Evolutionary conservation across 2,329 filamentous ascomycete species (phyloP), one percentile per base, ranked within the genome.

Genomic region (Stemphylium beticola): DNA sequence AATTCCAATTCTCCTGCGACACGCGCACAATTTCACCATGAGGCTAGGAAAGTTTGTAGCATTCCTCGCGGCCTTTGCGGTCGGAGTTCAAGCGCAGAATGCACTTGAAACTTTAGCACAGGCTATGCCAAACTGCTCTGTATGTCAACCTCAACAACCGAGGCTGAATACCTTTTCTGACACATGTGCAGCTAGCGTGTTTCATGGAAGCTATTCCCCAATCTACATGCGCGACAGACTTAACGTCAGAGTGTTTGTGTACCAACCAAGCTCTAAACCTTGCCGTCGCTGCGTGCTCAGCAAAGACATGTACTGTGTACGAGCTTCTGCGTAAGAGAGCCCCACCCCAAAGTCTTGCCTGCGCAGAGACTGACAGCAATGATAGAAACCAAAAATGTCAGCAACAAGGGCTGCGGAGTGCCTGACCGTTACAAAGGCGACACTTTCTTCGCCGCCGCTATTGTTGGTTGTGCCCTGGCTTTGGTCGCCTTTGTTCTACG

Each of bases 211-310:
- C 64, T 2, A 54, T 76, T 17, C 62, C 71, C 4, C 60, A 68
- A 55, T 79, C 77, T 1, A 58, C 57, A 9, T 80, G 78, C 53
- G 61, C 70, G 4, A 55, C 67, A 1, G 75, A 77, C 4, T 67
- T 79, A 49, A 67, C 71, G 39, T 64, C 66, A 15, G 49, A 50
- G 26, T 81, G 78, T 52, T 66, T 79, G 18, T 81, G 78, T 57
- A 71, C 62, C 1, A 69, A 78, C 55, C 49, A 50, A 1, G 57
- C 64, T 2, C 66, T 79, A 24, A 73, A 71, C 18, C 57, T 53
- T 0, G 57, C 65, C 18, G 64, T 78, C 4, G 66, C 68, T 8
- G 33, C 58, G 12, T 80, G 78, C 34, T 71, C 79, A 4, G 14
- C 55, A 10, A 36, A 64, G 14, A 70, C 77, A 8, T 68, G 65